phyloP scores from a whole-genome alignment of 805 yeast genomes.

The Priceomyces castillae region DNA sequence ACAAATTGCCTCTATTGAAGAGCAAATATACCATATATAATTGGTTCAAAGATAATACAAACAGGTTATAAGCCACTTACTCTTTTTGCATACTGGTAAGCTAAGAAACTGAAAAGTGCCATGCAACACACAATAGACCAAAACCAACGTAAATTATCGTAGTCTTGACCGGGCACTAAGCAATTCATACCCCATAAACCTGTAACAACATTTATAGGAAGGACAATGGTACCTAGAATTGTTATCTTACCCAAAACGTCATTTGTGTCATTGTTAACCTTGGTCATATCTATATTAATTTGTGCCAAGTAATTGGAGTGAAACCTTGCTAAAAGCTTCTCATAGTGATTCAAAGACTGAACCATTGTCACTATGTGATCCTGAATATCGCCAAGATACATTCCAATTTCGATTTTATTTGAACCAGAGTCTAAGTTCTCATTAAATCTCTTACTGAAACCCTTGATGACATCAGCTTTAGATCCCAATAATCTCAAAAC shows the following conservation, averaged over 20 bases:
- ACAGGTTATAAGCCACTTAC: slow-evolving; percentile 36
- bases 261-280: slow-evolving; percentile 94
- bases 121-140: slow-evolving; percentile 36
- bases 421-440: slow-evolving; percentile 12
- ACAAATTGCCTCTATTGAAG: no score
- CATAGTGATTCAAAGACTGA: slow-evolving; percentile 90
- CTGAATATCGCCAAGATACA: slow-evolving; percentile 95
- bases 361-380: slow-evolving; percentile 98
- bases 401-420: slow-evolving; percentile 72
- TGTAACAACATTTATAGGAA: slow-evolving; percentile 92
- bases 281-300: slow-evolving; percentile 95
- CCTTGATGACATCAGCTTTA: slow-evolving; percentile 97
- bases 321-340: slow-evolving; percentile 87
- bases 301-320: slow-evolving; percentile 96
- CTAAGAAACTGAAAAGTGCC: slow-evolving; percentile 33
- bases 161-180: slow-evolving; percentile 85
- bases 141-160: slow-evolving; percentile 41
- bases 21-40: no score
- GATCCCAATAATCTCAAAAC: slow-evolving; percentile 78
- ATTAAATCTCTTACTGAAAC: slow-evolving; percentile 84
- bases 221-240: slow-evolving; percentile 87
- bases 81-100: slow-evolving; percentile 39
- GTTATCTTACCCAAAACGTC: slow-evolving; percentile 94
- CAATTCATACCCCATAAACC: slow-evolving; percentile 99
- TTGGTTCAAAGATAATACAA: not conserved